These are phyloP conservation scores for Picea abies DNA, from an alignment of 83 land plant genomes.

Conservation along the genomic window DNA sequence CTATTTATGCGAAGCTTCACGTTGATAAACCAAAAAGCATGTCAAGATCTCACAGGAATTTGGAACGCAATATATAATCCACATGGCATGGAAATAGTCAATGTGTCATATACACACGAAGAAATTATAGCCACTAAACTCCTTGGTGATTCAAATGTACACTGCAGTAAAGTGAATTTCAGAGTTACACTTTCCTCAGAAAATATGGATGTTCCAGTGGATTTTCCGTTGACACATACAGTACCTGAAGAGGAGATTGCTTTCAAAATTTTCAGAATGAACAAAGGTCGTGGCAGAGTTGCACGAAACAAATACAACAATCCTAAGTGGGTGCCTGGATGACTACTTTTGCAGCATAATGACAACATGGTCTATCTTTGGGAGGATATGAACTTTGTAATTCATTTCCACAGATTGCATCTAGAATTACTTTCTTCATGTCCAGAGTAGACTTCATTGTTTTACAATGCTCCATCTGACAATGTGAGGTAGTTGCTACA, in stretches of 20 bases:
- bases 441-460: not conserved
- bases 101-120: slow-evolving; percentile 23
- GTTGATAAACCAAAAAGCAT: too few species aligned
- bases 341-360: slow-evolving; percentile 18
- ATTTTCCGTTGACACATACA: slow-evolving; percentile 6
- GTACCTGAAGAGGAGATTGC: not conserved
- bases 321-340: slow-evolving; percentile 36
- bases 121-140: slow-evolving; percentile 15
- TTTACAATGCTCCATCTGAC: not conserved
- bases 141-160: slow-evolving; percentile 37
- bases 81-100: not conserved
- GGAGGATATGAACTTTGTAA: slow-evolving; percentile 30
- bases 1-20: too few species aligned
- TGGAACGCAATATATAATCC: too few species aligned
- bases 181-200: slow-evolving; percentile 16
- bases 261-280: slow-evolving; percentile 9
- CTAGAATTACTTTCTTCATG: slow-evolving; percentile 8
- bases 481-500: not conserved
- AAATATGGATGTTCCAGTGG: slow-evolving; percentile 12
- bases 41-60: too few species aligned
- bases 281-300: slow-evolving; percentile 26
- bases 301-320: slow-evolving; percentile 23
- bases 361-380: slow-evolving; percentile 27
- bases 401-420: slow-evolving; percentile 17
- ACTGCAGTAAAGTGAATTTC: slow-evolving; percentile 25